Conservation (phyloP, 1,284 basidiomycete genomes). For the Flammula alnicola region DNA sequence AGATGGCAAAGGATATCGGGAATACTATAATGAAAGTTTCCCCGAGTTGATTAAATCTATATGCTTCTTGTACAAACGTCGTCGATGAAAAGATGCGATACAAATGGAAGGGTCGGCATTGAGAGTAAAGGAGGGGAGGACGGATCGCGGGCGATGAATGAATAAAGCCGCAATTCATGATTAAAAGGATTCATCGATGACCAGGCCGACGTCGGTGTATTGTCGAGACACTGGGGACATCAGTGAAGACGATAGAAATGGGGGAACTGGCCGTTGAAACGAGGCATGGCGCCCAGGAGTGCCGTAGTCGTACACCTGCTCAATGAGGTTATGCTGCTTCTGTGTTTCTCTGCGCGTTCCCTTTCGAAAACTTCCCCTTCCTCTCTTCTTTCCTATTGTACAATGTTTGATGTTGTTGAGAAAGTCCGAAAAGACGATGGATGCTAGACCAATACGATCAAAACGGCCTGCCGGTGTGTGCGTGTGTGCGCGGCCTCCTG, state of each 20-base stretch:
- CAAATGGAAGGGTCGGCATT: slow-evolving; percentile 9
- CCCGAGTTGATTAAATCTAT: slow-evolving; percentile 18
- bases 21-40: slow-evolving; percentile 8
- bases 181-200: background rate
- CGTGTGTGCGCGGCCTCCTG: slow-evolving; percentile 14
- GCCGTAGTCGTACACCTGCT: background rate
- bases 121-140: background rate
- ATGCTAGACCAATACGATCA: slow-evolving; percentile 29
- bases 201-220: slow-evolving; percentile 1
- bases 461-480: slow-evolving; percentile 30
- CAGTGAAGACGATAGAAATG: slow-evolving; percentile 17
- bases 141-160: background rate
- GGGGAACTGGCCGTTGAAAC: slow-evolving; percentile 22
- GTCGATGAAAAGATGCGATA: slow-evolving; percentile 15
- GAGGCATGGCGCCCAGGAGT: background rate
- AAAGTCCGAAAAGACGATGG: slow-evolving; percentile 30
- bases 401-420: slow-evolving; percentile 23
- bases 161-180: slow-evolving; percentile 10
- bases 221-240: slow-evolving; percentile 11
- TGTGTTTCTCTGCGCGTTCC: background rate
- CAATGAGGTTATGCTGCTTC: background rate
- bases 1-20: background rate
- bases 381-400: slow-evolving; percentile 25
- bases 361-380: background rate
- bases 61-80: slow-evolving; percentile 11